phyloP scores from a whole-genome alignment of 2,329 filamentous ascomycete species.

The Magnaporthiopsis poae region DNA sequence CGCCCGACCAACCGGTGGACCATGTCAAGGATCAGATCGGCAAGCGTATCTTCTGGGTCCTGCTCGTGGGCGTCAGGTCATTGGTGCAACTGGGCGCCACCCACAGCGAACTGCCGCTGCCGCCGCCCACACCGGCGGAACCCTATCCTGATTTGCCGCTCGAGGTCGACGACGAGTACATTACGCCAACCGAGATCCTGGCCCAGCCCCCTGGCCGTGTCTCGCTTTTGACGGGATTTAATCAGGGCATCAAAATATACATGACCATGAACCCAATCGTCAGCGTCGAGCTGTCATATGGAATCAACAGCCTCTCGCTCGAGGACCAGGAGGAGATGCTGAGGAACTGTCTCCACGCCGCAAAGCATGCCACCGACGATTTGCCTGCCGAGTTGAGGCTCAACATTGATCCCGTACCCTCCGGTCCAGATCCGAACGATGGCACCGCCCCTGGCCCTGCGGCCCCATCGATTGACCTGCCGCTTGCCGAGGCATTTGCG shows the following conservation, averaged over 20 bases:
- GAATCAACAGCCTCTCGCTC: conserved; percentile 68
- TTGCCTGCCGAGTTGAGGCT: conserved; percentile 55
- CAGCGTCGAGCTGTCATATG: conserved; percentile 74
- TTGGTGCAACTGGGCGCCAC: conserved; percentile 67
- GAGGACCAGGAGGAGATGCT: conserved; percentile 66
- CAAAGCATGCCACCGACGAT: conserved; percentile 57
- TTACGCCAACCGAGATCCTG: conserved; percentile 60
- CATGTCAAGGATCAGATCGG: conserved; percentile 64
- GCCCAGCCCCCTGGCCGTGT: conserved; percentile 58
- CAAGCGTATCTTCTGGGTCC: conserved; percentile 75
- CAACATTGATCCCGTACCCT: conserved; percentile 28
- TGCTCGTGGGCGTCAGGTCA: conserved; percentile 66
- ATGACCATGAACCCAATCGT: conserved; percentile 69
- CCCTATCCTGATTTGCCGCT: conserved; percentile 70
- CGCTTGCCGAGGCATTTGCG: conserved; percentile 24
- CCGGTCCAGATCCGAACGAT: background rate
- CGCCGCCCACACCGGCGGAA: conserved; percentile 64
- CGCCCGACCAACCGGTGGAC: conserved; percentile 39
- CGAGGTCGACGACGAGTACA: conserved; percentile 76
- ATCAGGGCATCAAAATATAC: conserved; percentile 67
- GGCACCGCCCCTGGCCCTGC: background rate
- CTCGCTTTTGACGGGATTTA: conserved; percentile 70
- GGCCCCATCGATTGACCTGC: background rate
- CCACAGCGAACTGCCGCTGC: conserved; percentile 62
- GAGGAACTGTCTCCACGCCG: conserved; percentile 58